Evolutionary conservation across 2,329 filamentous ascomycete genomes (phyloP).

Genomic region (Monosporascus sp.): DNA sequence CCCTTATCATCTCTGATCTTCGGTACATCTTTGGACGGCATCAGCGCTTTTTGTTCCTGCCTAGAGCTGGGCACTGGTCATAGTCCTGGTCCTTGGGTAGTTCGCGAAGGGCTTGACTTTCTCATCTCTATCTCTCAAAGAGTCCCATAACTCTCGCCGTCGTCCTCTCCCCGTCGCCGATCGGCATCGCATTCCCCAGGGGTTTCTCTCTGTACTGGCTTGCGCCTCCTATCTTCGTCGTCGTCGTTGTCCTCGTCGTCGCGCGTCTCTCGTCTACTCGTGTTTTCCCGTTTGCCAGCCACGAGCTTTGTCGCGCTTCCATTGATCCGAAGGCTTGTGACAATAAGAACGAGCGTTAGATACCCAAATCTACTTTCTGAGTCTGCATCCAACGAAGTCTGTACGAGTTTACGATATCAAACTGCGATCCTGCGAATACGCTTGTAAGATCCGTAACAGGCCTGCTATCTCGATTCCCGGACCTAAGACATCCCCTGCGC

Average conservation of each 20-base stretch:
- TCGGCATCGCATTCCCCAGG: conserved; percentile 15
- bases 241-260: conserved; percentile 9
- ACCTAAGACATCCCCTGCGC: background rate
- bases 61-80: background rate
- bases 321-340: background rate
- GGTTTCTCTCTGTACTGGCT: conserved; percentile 11
- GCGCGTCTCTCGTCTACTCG: too few relatives aligned
- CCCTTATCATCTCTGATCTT: conserved; percentile 2
- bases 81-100: conserved; percentile 14
- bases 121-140: conserved; percentile 15
- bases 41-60: background rate
- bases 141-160: conserved; percentile 12
- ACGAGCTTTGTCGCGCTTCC: conserved; percentile 10
- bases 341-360: background rate
- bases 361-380: background rate
- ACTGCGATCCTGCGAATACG: background rate
- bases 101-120: conserved; percentile 9
- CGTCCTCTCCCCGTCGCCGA: conserved; percentile 14
- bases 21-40: background rate
- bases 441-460: background rate
- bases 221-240: conserved; percentile 12
- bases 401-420: background rate
- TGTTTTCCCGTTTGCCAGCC: conserved; percentile 11
- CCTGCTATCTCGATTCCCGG: background rate
- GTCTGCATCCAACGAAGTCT: background rate